Evolutionary conservation across 1,284 basidiomycete species (phyloP), one percentile per base, ranked within the genome.

Genomic region (Trametes polyzona): DNA sequence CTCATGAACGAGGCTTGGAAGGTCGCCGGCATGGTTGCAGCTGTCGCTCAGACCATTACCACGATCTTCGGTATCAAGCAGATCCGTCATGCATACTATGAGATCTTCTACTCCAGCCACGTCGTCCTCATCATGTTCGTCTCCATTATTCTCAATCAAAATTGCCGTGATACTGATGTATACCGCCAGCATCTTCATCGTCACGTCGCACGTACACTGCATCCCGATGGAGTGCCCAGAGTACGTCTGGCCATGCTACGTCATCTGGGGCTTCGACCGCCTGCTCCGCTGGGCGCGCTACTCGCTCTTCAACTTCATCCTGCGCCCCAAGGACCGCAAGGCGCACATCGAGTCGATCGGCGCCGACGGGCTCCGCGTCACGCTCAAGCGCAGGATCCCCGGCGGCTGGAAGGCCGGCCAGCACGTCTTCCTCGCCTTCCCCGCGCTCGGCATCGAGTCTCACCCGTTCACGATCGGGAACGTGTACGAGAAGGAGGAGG

Each of bases 401-500:
- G 55, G 66, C 19, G 63, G 73, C 21, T 90, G 86, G 86, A 69
- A 66, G 7, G 78, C 86, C 0, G 86, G 86, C 1, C 87, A 89
- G 66, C 80, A 79, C 59, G 78, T 76, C 4, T 84, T 79, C 65
- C 69, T 86, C 36, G 76, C 78, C 10, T 75, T 83, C 58, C 83
- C 83, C 0, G 61, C 79, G 4, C 65, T 66, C 4, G 67, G 75
- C 14, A 73, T 79, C 53, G 78, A 84, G 66, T 75, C 78, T 7
- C 83, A 85, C 63, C 82, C 83, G 4, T 84, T 86, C 67, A 84
- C 83, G 0, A 81, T 85, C 51, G 73, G 78, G 11, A 79, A 74
- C 39, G 70, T 79, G 37, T 65, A 66, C 21, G 57, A 58, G 44
- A 58, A 63, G 42, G 61, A 52, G 26, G 60, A 64, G 27, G 62